A percentile compares a stretch with the other conserved stretches of the same genome.
phyloP scores from a whole-genome alignment of 2,329 filamentous ascomycete species.

The Biscogniauxia marginata region DNA sequence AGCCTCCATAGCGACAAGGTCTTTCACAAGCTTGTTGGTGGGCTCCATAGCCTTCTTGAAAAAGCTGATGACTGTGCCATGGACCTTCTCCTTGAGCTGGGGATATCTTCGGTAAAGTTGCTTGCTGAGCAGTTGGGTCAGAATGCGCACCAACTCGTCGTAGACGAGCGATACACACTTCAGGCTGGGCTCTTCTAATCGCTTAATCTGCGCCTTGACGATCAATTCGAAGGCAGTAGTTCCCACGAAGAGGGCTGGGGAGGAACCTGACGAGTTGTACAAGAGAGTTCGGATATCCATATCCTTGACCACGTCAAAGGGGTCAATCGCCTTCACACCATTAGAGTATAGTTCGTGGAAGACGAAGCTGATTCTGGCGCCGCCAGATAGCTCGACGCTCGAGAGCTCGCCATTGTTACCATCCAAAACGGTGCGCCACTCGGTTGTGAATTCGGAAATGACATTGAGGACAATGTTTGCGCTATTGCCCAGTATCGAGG shows the following conservation, averaged over 20 bases:
- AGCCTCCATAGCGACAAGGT: conserved; percentile 91
- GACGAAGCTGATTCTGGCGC: conserved; percentile 97
- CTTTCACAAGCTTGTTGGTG: conserved; percentile 92
- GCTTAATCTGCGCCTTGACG: conserved; percentile 97
- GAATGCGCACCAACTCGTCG: conserved; percentile 93
- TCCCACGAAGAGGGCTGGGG: conserved; percentile 92
- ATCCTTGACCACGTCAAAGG: conserved; percentile 96
- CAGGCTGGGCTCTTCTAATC: conserved; percentile 90
- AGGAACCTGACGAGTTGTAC: conserved; percentile 98
- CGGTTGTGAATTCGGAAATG: conserved; percentile 97
- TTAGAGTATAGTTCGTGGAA: conserved; percentile 99
- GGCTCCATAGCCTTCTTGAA: conserved; percentile 99
- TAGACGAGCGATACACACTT: conserved; percentile 98
- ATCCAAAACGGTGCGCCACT: conserved; percentile 93
- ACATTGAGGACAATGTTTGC: conserved; percentile 97
- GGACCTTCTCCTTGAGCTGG: conserved; percentile 94
- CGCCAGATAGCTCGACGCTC: conserved; percentile 89
- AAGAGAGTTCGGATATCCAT: conserved; percentile 95
- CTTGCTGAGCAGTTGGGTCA: conserved; percentile 86
- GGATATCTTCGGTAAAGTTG: conserved; percentile 90
- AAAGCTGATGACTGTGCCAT: conserved; percentile 85
- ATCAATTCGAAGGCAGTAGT: conserved; percentile 98
- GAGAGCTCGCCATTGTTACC: conserved; percentile 97
- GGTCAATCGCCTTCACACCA: conserved; percentile 95
- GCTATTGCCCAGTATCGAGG: conserved; percentile 93